Conservation (phyloP, 768 basidiomycete genomes). For the Leccinum incarnatum region DNA sequence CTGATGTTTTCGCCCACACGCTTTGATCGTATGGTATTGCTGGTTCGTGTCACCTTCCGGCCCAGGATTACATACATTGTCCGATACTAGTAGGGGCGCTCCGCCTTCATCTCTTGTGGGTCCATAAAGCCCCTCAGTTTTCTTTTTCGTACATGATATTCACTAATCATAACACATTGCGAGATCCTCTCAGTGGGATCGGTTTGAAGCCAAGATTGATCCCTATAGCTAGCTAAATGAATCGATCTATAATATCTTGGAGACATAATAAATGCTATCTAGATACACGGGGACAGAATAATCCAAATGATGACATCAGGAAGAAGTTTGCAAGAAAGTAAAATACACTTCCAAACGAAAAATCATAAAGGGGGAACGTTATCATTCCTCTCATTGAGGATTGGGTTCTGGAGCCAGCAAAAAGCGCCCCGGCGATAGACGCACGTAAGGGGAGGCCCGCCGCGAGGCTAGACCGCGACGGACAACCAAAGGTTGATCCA, state of each 20-base stretch:
- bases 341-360: neutral
- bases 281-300: neutral
- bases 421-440: conserved; percentile 14
- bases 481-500: conserved; percentile 20
- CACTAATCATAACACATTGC: neutral
- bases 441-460: conserved; percentile 21
- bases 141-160: neutral
- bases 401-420: conserved; percentile 18
- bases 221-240: neutral
- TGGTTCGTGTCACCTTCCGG: neutral
- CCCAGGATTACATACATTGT: neutral
- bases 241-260: neutral
- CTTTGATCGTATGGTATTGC: neutral
- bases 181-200: neutral
- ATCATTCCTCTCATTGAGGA: neutral
- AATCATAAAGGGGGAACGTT: neutral
- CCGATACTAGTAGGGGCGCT: neutral
- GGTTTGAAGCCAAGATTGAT: neutral
- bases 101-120: neutral
- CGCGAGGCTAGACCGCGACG: neutral
- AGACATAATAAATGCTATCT: neutral
- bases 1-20: neutral
- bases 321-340: neutral
- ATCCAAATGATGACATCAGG: neutral
- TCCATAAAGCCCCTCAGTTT: neutral